Base-by-base conservation (phyloP, 129 eudicot genomes). In the Gnaphalium uliginosum region DNA sequence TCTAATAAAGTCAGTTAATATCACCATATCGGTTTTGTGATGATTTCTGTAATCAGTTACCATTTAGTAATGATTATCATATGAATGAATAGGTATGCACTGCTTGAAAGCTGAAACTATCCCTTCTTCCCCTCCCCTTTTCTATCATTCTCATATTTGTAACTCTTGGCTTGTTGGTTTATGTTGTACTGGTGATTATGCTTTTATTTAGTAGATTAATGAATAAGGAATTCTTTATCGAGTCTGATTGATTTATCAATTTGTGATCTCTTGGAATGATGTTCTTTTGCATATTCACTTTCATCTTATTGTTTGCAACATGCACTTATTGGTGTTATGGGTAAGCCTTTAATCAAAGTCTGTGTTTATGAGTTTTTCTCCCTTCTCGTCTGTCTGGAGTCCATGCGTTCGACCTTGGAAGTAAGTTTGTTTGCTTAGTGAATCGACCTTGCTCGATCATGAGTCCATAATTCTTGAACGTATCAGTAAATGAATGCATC, bases 1-100 rank as follows among this genome's bases (percentile, higher is more conserved):
- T 39, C 63, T 15, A 73, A 80, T 80, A 80, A 80, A 56, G 58
- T 21, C n/a, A 11, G 23, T 73, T n/a, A 21, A 21, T 56, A 32
- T 79, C 37, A 66, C 60, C 25, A 66, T 15, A 32, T 32, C 8
- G 23, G 23, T 24, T 32, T 63, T 26, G 25, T 68, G 24, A 50
- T 69, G 7, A 13, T 72, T 56, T 57, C 6, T 72, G 22, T 7
- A 39, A 9, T 73, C 24, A 37, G 7, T 58, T 73, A 21, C 39
- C 37, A 37, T 73, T 73, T 14, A 30, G n/a, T 39, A 39, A 41
- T 14, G 58, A 41, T 60, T 25, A 24, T 25, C 21, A 56, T 73
- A 73, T 59, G 18, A 59, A 57, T 72, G 14, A 57, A 58, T 54
- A 14, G 14, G 29, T 9, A 13, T 71, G 4, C 3, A 46, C 33